Evolutionary conservation across 192 early-diverging fungal species (phyloP).

Genomic region (Linnemannia schmuckeri): DNA sequence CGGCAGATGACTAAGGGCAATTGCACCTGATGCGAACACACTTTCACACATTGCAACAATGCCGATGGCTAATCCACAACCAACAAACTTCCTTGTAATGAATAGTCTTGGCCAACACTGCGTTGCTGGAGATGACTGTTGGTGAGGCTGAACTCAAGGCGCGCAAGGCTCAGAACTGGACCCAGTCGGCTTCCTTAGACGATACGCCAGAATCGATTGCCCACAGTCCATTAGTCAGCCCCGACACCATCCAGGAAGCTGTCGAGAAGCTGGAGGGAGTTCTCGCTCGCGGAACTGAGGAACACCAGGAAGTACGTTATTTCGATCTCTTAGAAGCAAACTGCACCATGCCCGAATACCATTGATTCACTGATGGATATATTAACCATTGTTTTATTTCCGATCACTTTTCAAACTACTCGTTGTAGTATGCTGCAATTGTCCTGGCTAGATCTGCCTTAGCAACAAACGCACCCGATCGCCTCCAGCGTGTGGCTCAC

Average conservation of each 20-base stretch:
- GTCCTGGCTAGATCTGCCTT: constrained; percentile 46
- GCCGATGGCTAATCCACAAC: not conserved
- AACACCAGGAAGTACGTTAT: constrained; percentile 21
- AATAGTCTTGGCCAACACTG: constrained; percentile 24
- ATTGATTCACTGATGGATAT: not conserved
- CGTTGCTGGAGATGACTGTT: constrained; percentile 28
- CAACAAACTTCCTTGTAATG: not conserved
- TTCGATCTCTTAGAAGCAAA: not conserved
- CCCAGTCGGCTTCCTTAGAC: constrained; percentile 17
- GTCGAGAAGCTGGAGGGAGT: constrained; percentile 25
- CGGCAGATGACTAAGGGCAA: constrained; percentile 3
- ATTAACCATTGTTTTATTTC: not conserved
- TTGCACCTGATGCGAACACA: not conserved
- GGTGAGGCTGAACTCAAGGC: constrained; percentile 15
- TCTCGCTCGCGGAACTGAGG: constrained; percentile 21
- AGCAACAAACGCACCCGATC: constrained; percentile 47
- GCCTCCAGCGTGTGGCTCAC: constrained; percentile 47
- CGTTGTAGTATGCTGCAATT: constrained; percentile 44
- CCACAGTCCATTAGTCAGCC: constrained; percentile 15
- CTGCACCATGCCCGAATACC: not conserved
- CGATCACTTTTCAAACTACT: not conserved
- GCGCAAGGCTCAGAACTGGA: constrained; percentile 8
- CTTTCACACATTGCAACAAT: not conserved
- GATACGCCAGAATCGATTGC: constrained; percentile 27
- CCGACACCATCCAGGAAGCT: constrained; percentile 15